Evolutionary conservation across 1,284 basidiomycete species (phyloP).

Genomic region (Apiotrichum porosum): DNA sequence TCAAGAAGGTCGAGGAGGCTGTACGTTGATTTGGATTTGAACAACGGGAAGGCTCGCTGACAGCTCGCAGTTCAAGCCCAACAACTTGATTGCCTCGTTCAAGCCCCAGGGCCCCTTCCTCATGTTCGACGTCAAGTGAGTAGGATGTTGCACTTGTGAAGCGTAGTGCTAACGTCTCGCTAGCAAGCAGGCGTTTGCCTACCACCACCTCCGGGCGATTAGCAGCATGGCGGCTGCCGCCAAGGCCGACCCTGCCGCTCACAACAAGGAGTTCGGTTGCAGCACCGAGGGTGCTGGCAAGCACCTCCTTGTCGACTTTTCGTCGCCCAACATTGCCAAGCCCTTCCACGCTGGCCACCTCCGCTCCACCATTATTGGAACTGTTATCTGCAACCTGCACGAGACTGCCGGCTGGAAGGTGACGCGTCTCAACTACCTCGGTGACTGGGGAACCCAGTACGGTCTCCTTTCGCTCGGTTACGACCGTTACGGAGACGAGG

Average conservation of each 20-base stretch:
- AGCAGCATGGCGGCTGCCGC: constrained; percentile 58
- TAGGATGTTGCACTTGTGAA: background rate
- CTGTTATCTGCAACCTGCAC: constrained; percentile 88
- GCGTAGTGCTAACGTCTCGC: background rate
- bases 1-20: constrained; percentile 65
- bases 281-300: constrained; percentile 74
- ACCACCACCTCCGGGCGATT: constrained; percentile 75
- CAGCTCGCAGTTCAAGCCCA: constrained; percentile 53
- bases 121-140: constrained; percentile 65
- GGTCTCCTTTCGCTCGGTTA: constrained; percentile 87
- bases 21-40: constrained; percentile 51
- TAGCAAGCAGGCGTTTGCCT: constrained; percentile 59
- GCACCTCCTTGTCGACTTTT: constrained; percentile 68
- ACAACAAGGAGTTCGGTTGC: constrained; percentile 63
- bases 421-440: constrained; percentile 85
- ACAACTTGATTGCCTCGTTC: constrained; percentile 53
- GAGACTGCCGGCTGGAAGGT: constrained; percentile 92
- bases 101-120: constrained; percentile 73
- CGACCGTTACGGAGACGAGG: constrained; percentile 82
- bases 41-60: constrained; percentile 45
- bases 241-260: constrained; percentile 29
- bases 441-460: constrained; percentile 91
- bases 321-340: constrained; percentile 97
- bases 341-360: constrained; percentile 98
- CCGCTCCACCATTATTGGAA: constrained; percentile 94